These are phyloP conservation scores for Hymenoscyphus scutula DNA, from an alignment of 2,329 filamentous ascomycete genomes.

Conservation along the genomic window DNA sequence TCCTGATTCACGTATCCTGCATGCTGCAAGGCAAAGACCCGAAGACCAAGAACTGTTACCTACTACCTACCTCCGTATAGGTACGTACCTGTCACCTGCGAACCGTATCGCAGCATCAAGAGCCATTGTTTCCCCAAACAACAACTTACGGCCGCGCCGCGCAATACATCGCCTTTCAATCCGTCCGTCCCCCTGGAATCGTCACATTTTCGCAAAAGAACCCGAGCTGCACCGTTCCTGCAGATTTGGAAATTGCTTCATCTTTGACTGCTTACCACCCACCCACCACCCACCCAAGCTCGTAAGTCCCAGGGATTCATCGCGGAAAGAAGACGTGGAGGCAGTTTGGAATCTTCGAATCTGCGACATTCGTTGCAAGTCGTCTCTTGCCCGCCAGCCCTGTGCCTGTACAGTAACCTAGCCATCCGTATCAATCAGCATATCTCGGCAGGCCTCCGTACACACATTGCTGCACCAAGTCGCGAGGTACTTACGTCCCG, in stretches of 20 bases:
- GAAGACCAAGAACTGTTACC: background rate
- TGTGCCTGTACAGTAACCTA: background rate
- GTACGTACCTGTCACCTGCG: background rate
- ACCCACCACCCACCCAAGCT: background rate
- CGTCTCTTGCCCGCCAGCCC: background rate
- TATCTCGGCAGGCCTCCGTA: background rate
- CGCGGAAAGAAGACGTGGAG: background rate
- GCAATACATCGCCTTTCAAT: background rate
- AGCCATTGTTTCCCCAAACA: background rate
- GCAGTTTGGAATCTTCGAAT: background rate
- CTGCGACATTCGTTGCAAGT: background rate
- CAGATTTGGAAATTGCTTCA: background rate
- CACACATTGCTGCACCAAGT: background rate
- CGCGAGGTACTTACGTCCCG: background rate
- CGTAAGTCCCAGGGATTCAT: background rate
- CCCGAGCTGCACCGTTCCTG: background rate
- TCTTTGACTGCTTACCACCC: background rate
- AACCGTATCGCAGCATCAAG: background rate
- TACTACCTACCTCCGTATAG: background rate
- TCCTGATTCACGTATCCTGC: conserved; percentile 3
- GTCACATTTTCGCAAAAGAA: background rate
- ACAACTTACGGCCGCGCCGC: background rate
- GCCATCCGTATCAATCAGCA: background rate
- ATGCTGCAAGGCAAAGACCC: conserved; percentile 3
- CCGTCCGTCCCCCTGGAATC: background rate